A percentile compares a stretch with the other conserved stretches of the same genome.
These are phyloP conservation scores for Quercus engelmannii DNA, from an alignment of 306 rosid species.

Conservation along the genomic window DNA sequence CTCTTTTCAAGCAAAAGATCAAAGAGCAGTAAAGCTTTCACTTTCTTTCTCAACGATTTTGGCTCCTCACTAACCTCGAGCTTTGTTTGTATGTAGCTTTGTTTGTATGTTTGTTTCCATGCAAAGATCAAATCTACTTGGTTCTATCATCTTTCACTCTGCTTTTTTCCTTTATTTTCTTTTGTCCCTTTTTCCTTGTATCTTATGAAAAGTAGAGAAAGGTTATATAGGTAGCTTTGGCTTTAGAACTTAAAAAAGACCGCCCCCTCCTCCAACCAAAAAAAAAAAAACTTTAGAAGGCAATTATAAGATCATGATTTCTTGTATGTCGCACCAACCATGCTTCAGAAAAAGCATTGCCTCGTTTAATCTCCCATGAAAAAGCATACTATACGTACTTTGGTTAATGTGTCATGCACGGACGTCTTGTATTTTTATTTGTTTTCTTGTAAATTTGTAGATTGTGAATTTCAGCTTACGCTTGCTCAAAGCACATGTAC, in stretches of 20 bases:
- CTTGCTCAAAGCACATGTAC: background rate
- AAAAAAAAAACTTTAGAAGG: slow-evolving; percentile 15
- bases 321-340: slow-evolving; percentile 75
- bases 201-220: slow-evolving; percentile 71
- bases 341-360: slow-evolving; percentile 17
- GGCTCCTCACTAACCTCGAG: slow-evolving; percentile 55
- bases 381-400: slow-evolving; percentile 45
- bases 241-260: background rate
- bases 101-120: slow-evolving; percentile 26
- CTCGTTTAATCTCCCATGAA: slow-evolving; percentile 67
- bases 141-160: slow-evolving; percentile 35
- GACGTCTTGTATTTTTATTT: slow-evolving; percentile 16
- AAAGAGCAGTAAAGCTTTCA: slow-evolving; percentile 28
- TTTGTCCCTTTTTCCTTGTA: slow-evolving; percentile 5
- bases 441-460: background rate
- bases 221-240: slow-evolving; percentile 14
- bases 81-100: slow-evolving; percentile 32
- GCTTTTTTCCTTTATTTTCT: slow-evolving; percentile 13
- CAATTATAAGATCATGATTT: slow-evolving; percentile 57
- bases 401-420: slow-evolving; percentile 74
- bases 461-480: background rate
- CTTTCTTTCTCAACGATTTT: slow-evolving; percentile 16
- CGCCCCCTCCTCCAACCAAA: too few relatives aligned
- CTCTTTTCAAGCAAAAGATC: slow-evolving; percentile 42
- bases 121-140: slow-evolving; percentile 57